A percentile compares a stretch with the other conserved stretches of the same genome.
Conservation (phyloP, 495 filamentous ascomycete genomes). For the Xylaria intraflava region DNA sequence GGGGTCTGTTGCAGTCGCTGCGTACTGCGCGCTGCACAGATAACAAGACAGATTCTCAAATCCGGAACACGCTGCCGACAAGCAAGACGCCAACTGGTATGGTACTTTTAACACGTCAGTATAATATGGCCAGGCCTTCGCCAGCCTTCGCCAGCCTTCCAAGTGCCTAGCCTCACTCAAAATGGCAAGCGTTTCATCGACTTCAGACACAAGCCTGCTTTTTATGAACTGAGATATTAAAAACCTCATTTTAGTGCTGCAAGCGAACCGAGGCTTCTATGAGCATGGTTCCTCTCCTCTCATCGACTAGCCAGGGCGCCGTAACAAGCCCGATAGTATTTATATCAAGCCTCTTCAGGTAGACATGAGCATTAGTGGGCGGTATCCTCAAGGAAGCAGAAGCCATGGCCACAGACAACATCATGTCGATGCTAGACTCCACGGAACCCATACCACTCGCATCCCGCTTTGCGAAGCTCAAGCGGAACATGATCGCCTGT, state of each 20-base stretch:
- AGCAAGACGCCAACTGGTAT: conserved; percentile 2
- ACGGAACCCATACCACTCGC: conserved; percentile 52
- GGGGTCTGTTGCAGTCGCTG: background rate
- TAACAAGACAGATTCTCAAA: background rate
- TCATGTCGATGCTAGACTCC: background rate
- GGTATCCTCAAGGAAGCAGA: background rate
- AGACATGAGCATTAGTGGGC: background rate
- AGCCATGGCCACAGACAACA: background rate
- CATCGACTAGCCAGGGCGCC: background rate
- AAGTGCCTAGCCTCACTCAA: background rate
- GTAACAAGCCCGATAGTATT: background rate
- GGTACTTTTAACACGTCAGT: background rate
- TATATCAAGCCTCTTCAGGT: no score
- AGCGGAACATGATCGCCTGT: conserved; percentile 53
- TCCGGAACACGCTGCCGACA: conserved; percentile 3
- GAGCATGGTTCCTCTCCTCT: background rate
- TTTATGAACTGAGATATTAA: background rate
- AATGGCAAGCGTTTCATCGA: background rate
- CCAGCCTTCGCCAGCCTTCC: background rate
- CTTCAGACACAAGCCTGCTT: background rate
- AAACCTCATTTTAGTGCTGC: background rate
- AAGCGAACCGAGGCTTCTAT: background rate
- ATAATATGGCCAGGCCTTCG: background rate
- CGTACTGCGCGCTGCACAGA: background rate
- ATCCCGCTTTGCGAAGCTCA: conserved; percentile 63